Conservation (phyloP, 2,329 filamentous ascomycete species). For the Fusarium armeniacum region DNA sequence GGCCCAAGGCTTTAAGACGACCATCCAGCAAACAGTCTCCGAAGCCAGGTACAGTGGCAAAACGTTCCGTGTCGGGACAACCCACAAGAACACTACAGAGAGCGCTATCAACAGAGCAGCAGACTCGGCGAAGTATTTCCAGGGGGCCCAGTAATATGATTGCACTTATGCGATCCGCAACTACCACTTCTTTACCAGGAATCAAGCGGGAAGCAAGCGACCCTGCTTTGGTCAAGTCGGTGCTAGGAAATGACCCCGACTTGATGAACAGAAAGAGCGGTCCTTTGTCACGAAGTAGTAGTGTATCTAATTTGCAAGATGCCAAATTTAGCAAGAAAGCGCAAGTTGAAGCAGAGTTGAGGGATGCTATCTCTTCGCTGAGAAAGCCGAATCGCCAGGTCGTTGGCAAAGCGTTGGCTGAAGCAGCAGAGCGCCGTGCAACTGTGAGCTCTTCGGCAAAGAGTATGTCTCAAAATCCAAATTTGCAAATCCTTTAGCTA, state of each 20-base stretch:
- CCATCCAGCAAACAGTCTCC: constrained; percentile 60
- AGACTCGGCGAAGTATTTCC: constrained; percentile 66
- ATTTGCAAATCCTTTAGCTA: constrained; percentile 44
- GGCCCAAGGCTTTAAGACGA: constrained; percentile 63
- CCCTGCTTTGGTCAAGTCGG: constrained; percentile 63
- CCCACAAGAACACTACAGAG: constrained; percentile 70
- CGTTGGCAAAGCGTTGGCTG: constrained; percentile 75
- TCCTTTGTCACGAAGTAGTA: constrained; percentile 58
- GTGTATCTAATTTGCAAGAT: constrained; percentile 66
- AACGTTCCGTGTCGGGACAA: constrained; percentile 60
- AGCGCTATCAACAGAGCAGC: constrained; percentile 72
- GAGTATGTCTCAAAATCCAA: constrained; percentile 59
- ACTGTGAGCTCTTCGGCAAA: constrained; percentile 60
- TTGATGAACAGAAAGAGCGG: constrained; percentile 58
- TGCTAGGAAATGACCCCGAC: constrained; percentile 60
- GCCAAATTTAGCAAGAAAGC: constrained; percentile 75
- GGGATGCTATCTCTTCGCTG: constrained; percentile 79
- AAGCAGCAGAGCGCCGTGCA: constrained; percentile 74
- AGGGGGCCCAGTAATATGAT: constrained; percentile 70
- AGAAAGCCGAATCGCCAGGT: constrained; percentile 82
- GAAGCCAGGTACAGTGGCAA: constrained; percentile 67
- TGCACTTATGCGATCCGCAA: constrained; percentile 77
- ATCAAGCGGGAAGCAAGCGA: constrained; percentile 80
- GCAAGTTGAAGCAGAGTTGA: constrained; percentile 76
- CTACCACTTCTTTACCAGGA: constrained; percentile 69